phyloP scores from a whole-genome alignment of 2,329 filamentous ascomycete genomes.

The Pseudogymnoascus sp. region DNA sequence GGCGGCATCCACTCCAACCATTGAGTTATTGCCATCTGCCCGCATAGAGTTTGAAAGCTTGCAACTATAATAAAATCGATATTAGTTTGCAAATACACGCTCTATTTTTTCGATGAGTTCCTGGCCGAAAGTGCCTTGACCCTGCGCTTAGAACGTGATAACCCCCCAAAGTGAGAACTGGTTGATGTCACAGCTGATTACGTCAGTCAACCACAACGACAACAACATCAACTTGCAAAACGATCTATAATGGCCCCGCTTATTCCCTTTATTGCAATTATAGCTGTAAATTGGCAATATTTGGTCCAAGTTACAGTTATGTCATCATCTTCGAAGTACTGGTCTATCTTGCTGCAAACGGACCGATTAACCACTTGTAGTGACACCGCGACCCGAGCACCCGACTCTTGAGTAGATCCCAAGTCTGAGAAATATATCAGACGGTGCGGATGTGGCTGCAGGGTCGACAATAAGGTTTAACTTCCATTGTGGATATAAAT shows the following conservation, averaged over 20 bases:
- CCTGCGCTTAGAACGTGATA: not conserved
- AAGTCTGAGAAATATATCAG: not conserved
- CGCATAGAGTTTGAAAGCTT: not conserved
- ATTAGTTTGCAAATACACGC: not conserved
- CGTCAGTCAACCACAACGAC: not conserved
- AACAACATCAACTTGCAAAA: not conserved
- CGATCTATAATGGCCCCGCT: not conserved
- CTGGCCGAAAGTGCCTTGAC: not conserved
- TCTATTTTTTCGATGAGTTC: not conserved
- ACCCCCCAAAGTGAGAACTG: not conserved
- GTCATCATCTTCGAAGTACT: not conserved
- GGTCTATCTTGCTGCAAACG: not conserved
- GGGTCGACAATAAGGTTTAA: not conserved
- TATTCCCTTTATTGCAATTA: not conserved
- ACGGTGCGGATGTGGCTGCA: not conserved
- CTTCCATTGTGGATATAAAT: not conserved
- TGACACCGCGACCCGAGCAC: not conserved
- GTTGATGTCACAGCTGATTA: not conserved
- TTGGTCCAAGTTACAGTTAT: not conserved
- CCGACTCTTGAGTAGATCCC: not conserved
- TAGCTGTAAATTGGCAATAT: not conserved
- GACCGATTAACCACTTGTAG: not conserved
- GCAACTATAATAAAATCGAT: not conserved
- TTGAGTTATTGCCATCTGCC: not conserved
- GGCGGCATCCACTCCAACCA: not conserved